Evolutionary conservation across 495 filamentous ascomycete genomes (phyloP), one percentile per base, ranked within the genome.

Genomic region (Hypoxylon intermedium): DNA sequence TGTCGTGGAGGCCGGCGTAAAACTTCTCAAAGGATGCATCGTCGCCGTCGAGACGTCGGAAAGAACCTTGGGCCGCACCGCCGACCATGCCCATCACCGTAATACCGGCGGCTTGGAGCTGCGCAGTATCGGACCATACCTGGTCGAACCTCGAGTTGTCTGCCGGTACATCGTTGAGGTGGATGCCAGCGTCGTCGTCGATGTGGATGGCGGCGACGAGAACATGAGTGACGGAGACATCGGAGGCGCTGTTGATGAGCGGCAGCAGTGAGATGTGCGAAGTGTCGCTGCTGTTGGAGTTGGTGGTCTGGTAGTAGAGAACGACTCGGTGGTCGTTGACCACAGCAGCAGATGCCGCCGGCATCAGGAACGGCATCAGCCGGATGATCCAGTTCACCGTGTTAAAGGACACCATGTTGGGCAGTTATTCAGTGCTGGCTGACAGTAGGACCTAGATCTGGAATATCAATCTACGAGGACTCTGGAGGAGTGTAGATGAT

Each of bases 1-100:
- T 75, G 13, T 81, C 75, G 1, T 79, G 73, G 1, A 95, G 74
- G 0, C 87, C 88, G 0, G 38, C 67, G 66, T 95, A 95, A 73
- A 84, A 91, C 2, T 41, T 57, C 68, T 90, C 87, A 59, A 93
- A 93, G 5, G 73, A 63, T 3, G 70, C 60, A 24, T 77, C 74
- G 55, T 76, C 72, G 44, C 76, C 75, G 65, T 92, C 89, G 0
- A 93, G 82, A 0, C 82, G 79, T n/a, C 56, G 33, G 71, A 81
- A 95, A 9, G 81, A 82, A 16, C 91, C 91, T 44, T 72, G 74
- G 0, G 89, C 90, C 5, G 90, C 89, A n/a, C 91, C 91, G 34
- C 91, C 91, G 0, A 95, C 75, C 91, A 95, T 93, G 53, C 85
- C 87, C 65, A 92, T 84, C 34, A 94, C 79, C 60, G 85, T 88